Conservation (phyloP, 208 protist genomes). For the Trypanosoma brucei region DNA sequence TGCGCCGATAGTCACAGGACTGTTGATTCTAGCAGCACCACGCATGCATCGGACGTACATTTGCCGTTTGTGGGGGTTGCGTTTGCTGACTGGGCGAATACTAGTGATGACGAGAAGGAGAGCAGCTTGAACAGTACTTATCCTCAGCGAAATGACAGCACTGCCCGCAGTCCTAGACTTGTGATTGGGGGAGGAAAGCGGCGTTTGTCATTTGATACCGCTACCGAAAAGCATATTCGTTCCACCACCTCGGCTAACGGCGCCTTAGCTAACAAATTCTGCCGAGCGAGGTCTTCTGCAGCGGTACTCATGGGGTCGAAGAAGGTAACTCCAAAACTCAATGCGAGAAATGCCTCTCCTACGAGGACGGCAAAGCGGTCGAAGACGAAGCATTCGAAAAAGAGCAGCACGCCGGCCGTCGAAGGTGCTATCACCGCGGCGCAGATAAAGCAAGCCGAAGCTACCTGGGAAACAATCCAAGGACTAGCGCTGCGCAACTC, state of each 20-base stretch:
- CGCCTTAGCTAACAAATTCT: constrained; percentile 4
- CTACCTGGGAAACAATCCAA: constrained; percentile 15
- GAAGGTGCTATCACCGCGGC: constrained; percentile 2
- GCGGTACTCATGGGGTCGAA: background rate
- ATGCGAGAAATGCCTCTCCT: background rate
- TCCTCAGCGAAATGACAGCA: background rate
- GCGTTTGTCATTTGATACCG: background rate
- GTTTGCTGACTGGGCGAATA: background rate
- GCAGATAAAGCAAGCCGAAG: constrained; percentile 16
- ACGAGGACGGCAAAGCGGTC: background rate
- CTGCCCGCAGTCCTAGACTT: constrained; percentile 3
- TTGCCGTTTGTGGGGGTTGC: constrained; percentile 19
- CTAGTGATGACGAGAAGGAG: background rate
- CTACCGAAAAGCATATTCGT: background rate
- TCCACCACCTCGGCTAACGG: background rate
- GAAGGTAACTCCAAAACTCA: background rate
- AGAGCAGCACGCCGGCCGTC: background rate
- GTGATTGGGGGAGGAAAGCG: constrained; percentile 18
- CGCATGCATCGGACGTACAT: background rate
- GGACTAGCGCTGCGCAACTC: background rate
- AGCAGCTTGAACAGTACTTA: background rate
- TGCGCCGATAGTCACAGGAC: background rate
- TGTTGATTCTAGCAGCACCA: background rate
- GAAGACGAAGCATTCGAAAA: constrained; percentile 1
- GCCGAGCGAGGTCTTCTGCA: background rate